Evolutionary conservation across 1,284 basidiomycete genomes (phyloP), one percentile per base, ranked within the genome.

Genomic region (Ustilago trichophora): DNA sequence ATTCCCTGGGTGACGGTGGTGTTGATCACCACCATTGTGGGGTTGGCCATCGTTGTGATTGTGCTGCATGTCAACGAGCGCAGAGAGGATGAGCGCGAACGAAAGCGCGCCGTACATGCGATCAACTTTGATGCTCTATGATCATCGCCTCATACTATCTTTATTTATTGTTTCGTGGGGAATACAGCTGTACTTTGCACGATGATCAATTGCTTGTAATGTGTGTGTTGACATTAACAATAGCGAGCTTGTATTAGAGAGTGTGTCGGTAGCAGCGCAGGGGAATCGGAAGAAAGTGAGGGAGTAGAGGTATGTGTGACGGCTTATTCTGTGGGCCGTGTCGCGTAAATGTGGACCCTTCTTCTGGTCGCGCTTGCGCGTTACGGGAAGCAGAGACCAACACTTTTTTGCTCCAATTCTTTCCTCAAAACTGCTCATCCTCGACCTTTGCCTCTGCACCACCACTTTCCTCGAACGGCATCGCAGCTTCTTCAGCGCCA

Each of bases 41-140:
- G 91, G 31, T 84, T 99, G 36, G 91, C 89, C 0, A 83, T 88
- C 15, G 90, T 97, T 41, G 93, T 97, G 42, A 85, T 93, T 36
- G 88, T 92, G 47, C 82, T 98, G 73, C 92, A 96, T 84, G 79
- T 94, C 73, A 91, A 90, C 73, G 95, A 98, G 83, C 94, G 95
- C 68, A 86, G 91, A 64, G 93, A 95, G 80, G 94, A 97, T 80
- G 93, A 98, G 83, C 82, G 90, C 75, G 95, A 98, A 83, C 83
- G 93, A 63, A 86, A 91, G 76, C 85, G 90, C 65, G 88, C 89
- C 24, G 90, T 93, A 42, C 93, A 96, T 83, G 90, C 92, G 75
- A 96, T 98, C 83, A 98, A 98, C 77, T 97, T 97, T 82, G 93
- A 95, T 81, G 94, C 95, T 11, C 83, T 96, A 78, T 96, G 47